Percentiles rank a stretch among this genome's conserved stretches.
Conservation (phyloP, 2,329 filamentous ascomycete species). For the Beauveria brongniartii region DNA sequence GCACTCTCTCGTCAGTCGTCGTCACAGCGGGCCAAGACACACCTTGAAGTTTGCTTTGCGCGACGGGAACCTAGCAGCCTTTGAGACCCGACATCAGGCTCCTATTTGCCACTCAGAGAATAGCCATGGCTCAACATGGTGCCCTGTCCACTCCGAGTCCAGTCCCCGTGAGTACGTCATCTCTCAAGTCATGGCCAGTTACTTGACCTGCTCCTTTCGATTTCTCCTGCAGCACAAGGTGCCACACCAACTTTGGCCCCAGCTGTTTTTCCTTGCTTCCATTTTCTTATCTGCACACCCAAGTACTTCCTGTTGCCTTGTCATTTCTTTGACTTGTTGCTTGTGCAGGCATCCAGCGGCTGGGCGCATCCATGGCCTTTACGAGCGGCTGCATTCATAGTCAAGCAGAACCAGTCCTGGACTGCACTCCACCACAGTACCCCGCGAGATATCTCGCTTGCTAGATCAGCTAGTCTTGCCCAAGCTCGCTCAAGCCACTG, state of each 20-base stretch:
- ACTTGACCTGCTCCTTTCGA: neutral
- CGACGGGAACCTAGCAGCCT: too few relatives aligned
- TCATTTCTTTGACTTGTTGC: neutral
- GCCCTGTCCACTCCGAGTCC: neutral
- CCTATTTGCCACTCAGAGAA: too few relatives aligned
- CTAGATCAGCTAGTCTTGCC: neutral
- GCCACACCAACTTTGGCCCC: neutral
- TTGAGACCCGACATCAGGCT: neutral
- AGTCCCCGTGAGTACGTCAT: neutral
- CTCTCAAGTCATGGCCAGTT: too few relatives aligned
- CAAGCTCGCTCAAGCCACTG: neutral
- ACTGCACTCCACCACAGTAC: neutral
- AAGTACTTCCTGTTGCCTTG: neutral
- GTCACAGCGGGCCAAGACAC: too few relatives aligned
- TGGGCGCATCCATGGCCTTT: neutral
- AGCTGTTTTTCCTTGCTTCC: too few relatives aligned
- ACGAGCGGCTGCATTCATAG: neutral
- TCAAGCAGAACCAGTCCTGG: neutral
- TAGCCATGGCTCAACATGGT: neutral
- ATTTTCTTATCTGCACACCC: neutral
- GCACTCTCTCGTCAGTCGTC: too few relatives aligned
- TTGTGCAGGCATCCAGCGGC: neutral
- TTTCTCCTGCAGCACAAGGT: neutral
- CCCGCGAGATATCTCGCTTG: neutral
- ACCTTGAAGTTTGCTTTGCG: too few relatives aligned